These are phyloP conservation scores for Venturia pyrina DNA, from an alignment of 2,329 filamentous ascomycete species.

Conservation along the genomic window DNA sequence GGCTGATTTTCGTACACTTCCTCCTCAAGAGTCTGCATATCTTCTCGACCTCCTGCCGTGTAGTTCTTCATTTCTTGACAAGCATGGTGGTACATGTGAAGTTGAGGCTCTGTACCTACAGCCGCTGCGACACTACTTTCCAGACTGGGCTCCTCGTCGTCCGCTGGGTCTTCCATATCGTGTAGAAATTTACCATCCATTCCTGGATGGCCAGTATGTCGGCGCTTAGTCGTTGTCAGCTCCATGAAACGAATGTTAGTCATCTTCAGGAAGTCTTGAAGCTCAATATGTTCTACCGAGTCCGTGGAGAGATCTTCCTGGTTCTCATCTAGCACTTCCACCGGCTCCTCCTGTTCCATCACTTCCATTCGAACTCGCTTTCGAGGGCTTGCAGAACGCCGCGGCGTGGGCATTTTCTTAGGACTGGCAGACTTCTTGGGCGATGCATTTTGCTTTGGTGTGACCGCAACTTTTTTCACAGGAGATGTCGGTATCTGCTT, in stretches of 20 bases:
- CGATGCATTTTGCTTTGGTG: conserved; percentile 22
- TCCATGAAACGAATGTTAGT: conserved; percentile 98
- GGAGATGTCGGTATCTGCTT: conserved; percentile 37
- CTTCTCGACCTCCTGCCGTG: conserved; percentile 82
- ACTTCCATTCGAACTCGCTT: conserved; percentile 7
- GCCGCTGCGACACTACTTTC: conserved; percentile 79
- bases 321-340: conserved; percentile 18
- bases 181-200: conserved; percentile 37
- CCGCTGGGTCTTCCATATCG: conserved; percentile 20
- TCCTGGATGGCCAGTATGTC: conserved; percentile 59
- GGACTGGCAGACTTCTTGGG: conserved; percentile 27
- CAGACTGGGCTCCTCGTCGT: conserved; percentile 45
- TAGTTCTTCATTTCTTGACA: conserved; percentile 95
- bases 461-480: conserved; percentile 25
- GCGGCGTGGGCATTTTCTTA: conserved; percentile 29
- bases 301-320: conserved; percentile 39
- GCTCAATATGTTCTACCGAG: conserved; percentile 55
- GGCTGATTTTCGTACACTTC: conserved; percentile 88
- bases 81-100: conserved; percentile 88
- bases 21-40: conserved; percentile 82
- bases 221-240: conserved; percentile 86
- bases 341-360: conserved; percentile 18
- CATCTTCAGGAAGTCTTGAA: conserved; percentile 90
- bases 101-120: conserved; percentile 82
- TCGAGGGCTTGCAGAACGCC: conserved; percentile 8